Evolutionary conservation across 106 monocot species (phyloP), one percentile per base, ranked within the genome.

Genomic region (Apostasia shenzhenica): DNA sequence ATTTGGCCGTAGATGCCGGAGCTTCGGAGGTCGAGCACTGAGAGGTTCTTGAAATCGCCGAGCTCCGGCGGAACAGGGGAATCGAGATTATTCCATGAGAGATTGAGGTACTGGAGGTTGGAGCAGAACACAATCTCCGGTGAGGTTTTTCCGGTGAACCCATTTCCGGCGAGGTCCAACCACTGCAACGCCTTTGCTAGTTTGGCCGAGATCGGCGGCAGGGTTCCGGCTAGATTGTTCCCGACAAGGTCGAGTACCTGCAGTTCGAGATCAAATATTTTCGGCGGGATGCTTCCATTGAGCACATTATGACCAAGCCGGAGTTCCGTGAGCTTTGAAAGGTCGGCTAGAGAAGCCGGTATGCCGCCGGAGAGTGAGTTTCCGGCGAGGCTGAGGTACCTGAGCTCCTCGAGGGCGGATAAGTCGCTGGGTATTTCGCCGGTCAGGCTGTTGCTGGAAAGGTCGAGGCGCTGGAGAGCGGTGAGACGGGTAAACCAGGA

Each of bases 241-340:
- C 76, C 80, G 0, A 92, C 88, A 8, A 95, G 69, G 70, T 95
- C 95, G 45, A 95, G 73, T 37, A 79, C 70, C 46, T 77, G 77
- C 51, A 92, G 62, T 11, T 78, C 92, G 26, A 95, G 73, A 45
- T 86, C 74, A 63, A 89, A 86, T 46, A 92, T 45, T 1, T 70
- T 73, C 12, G 66, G 67, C 12, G 95, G 95, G 47, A 95, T 89
- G 70, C 75, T 77, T 14, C 95, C 92, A 8, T 61, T 76, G 8
- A 95, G 74, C 13, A 42, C 42, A 69, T 92, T 92, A 5, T 66
- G 74, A 45, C 74, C 72, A 52, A 92, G 51, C 2, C 68, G 66
- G 45, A 95, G 60, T 72, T 72, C 86, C 2, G 49, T 46, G 26
- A 95, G 92, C 66, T 77, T 72, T 14, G 54, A 60, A 60, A 86